Evolutionary conservation across 2,329 filamentous ascomycete genomes (phyloP).

Genomic region (Monosporascus ibericus): DNA sequence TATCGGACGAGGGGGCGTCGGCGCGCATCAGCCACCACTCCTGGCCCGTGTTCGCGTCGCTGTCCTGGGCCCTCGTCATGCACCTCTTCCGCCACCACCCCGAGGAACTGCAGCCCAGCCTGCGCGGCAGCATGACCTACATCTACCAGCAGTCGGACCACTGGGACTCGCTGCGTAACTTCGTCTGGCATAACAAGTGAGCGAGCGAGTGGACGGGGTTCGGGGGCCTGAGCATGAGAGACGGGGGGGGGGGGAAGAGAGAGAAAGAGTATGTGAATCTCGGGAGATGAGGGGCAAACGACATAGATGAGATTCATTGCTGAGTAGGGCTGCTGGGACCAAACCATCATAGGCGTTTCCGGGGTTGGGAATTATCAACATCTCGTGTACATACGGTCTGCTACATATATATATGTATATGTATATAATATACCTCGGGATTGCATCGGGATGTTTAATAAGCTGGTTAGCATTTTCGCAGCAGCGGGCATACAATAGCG

Average conservation of each 20-base stretch:
- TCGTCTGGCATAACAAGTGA: constrained; percentile 77
- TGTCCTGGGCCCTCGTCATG: constrained; percentile 94
- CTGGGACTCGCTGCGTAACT: constrained; percentile 81
- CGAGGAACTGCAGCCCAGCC: constrained; percentile 81
- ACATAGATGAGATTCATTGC: too few relatives aligned
- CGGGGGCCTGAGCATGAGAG: neutral
- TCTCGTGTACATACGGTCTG: too few relatives aligned
- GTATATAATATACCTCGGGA: too few relatives aligned
- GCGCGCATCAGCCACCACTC: constrained; percentile 59
- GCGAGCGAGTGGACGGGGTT: neutral
- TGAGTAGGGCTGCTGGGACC: too few relatives aligned
- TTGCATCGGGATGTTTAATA: too few relatives aligned
- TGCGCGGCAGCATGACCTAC: constrained; percentile 95
- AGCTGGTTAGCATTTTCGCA: too few relatives aligned
- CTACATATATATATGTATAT: too few relatives aligned
- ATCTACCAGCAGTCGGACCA: constrained; percentile 87
- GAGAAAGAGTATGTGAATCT: neutral
- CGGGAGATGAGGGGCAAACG: too few relatives aligned
- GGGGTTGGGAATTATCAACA: too few relatives aligned
- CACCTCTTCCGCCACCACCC: constrained; percentile 90
- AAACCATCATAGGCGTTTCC: too few relatives aligned
- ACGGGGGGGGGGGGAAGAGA: neutral
- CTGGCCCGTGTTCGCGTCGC: constrained; percentile 87
- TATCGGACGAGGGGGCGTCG: constrained; percentile 43
- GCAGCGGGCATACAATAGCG: too few relatives aligned